Evolutionary conservation across 1,284 basidiomycete genomes (phyloP), one percentile per base, ranked within the genome.

Genomic region (Pulveroboletus sp.): DNA sequence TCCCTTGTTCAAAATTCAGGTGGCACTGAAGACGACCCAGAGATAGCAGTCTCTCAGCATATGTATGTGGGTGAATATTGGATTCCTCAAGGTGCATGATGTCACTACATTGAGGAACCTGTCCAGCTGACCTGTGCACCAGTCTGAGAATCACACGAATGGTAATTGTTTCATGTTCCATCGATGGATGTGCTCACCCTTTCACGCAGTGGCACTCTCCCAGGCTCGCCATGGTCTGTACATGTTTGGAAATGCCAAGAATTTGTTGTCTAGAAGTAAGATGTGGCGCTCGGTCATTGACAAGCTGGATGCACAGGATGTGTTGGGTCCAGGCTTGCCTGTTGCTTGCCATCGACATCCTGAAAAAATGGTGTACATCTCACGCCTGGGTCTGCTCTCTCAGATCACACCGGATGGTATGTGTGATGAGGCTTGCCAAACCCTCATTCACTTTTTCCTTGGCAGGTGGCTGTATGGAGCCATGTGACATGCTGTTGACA

Each of bases 1-100:
- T 89, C 87, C 0, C 76, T 89, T 13, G 87, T 90, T 12, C 74
- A 87, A 50, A 89, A 89, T 61, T 77, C 81, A 1, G 86, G 87
- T 3, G 69, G 69, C 6, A 58, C 59, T 4, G 75, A 73, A 15
- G 75, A 76, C 42, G 74, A 73, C 41, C 51, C 52, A 37, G 63
- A 66, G 32, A 48, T 45, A 43, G 45, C 57, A 15, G 53, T 61
- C 39, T 59, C 58, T 37, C 69, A 61, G 59, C 65, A 56, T 54
- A 68, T 67, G 47, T 54, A 68, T 67, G 47, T 59, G 54, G 61
- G 56, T 63, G 1, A 78, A 78, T n/a, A 89, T 91, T 51, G 89
- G 89, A 1, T 91, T 90, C 63, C 71, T 91, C 49, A 85, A 79
- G 71, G 86, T 86, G 55, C 65, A 60, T 32, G 24, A 1, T 32